Base-by-base conservation (phyloP, 2,329 filamentous ascomycete genomes). In the Fusarium sp. region DNA sequence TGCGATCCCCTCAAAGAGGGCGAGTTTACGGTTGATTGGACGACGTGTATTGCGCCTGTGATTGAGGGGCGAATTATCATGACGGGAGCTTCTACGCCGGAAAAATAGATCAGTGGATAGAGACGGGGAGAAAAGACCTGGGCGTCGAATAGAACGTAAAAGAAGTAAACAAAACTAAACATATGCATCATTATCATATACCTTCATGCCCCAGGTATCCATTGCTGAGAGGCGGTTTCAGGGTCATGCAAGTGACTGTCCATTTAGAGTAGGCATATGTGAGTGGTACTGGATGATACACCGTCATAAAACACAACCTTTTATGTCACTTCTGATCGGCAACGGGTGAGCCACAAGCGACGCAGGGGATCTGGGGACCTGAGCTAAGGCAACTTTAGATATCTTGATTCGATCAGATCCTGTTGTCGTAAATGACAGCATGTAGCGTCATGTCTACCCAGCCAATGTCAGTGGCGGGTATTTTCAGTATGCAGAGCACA, bases 41-140 rank as follows among this genome's bases (percentile, higher is more conserved):
- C 92, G 10, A 88, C 86, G 63, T 90, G 92, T 3, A 94, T 97
- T 76, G 88, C 90, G 55, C 94, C 94, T 1, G 85, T 86, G 56
- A 63, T 95, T 10, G 93, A 97, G 75, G 93, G 92, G 2, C 86
- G 93, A 46, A 96, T 97, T 40, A 77, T 75, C 30, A 85, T 84
- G 76, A 74, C 84, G 4, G 72, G 62, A 26, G 65, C 55, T 56
- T 73, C 56, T 50, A 49, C 40, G 38, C 49, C 56, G 21, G 17
- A 53, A 51, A 49, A 53, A 44, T 53, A 47, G 28, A 61, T 15
- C n/a, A 12, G 23, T 42, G 21, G 39, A 28, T 32, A 34, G 34
- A 45, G 19, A 6, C 21, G 23, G 32, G 21, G 15, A 40, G 19
- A 59, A 19, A 15, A 32, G 32, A 26, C 21, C 6, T 17, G 15